These are phyloP conservation scores for Coemansia aciculifera DNA, from an alignment of 192 early-diverging fungal genomes.

Conservation along the genomic window DNA sequence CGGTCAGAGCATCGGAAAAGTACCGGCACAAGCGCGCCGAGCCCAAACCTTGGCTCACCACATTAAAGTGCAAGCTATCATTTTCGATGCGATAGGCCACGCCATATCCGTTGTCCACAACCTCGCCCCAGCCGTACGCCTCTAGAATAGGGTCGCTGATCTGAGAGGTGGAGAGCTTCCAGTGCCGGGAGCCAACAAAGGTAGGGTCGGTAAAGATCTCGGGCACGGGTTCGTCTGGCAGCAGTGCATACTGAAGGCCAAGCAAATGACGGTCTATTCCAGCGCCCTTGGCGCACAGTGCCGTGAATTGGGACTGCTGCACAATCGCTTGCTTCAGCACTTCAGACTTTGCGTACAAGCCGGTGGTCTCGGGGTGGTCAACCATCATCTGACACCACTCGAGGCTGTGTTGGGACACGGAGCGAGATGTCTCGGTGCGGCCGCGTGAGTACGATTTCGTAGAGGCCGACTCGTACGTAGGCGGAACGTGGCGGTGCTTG, in stretches of 20 bases:
- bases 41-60: slow-evolving; percentile 50
- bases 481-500: slow-evolving; percentile 59
- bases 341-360: slow-evolving; percentile 47
- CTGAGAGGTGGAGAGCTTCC: slow-evolving; percentile 68
- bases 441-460: slow-evolving; percentile 68
- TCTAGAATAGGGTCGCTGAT: slow-evolving; percentile 56
- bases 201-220: slow-evolving; percentile 56
- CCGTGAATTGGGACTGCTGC: slow-evolving; percentile 58
- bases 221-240: slow-evolving; percentile 40
- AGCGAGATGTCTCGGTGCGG: slow-evolving; percentile 76
- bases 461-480: slow-evolving; percentile 74
- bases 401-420: slow-evolving; percentile 61
- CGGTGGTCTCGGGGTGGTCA: slow-evolving; percentile 52
- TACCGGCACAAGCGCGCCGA: slow-evolving; percentile 60
- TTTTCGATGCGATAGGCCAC: slow-evolving; percentile 59
- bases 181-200: slow-evolving; percentile 61
- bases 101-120: slow-evolving; percentile 60
- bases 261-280: slow-evolving; percentile 75
- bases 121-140: slow-evolving; percentile 63
- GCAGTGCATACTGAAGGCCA: slow-evolving; percentile 60
- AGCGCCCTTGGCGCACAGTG: slow-evolving; percentile 58
- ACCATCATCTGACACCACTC: slow-evolving; percentile 61
- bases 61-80: slow-evolving; percentile 52
- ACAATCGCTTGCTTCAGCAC: slow-evolving; percentile 56
- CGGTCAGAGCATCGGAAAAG: slow-evolving; percentile 65